A percentile compares a stretch with the other conserved stretches of the same genome.
Conservation (phyloP, 208 protist species). For the Acanthamoeba royreba region DNA sequence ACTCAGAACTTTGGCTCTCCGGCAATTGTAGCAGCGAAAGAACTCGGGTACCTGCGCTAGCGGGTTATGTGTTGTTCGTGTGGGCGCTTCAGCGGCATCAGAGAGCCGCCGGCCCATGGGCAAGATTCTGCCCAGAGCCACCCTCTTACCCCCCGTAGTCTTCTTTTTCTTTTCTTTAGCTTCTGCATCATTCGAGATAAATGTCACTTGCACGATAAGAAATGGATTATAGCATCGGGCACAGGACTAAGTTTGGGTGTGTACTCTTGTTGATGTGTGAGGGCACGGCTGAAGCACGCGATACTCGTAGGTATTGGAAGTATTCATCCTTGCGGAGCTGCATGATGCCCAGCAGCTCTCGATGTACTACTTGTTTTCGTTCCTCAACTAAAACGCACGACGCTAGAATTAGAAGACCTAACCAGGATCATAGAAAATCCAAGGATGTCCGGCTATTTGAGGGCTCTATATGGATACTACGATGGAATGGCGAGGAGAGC, state of each 20-base stretch:
- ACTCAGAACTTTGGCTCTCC: not conserved
- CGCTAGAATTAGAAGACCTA: too few species aligned
- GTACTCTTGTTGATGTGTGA: not conserved
- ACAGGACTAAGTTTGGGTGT: not conserved
- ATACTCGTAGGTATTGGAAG: not conserved
- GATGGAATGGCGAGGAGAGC: too few species aligned
- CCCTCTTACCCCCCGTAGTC: not conserved
- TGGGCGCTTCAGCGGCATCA: not conserved
- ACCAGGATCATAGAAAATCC: too few species aligned
- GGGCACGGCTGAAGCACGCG: not conserved
- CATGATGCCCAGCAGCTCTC: not conserved
- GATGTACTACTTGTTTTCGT: not conserved
- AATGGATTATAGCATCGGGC: too few species aligned
- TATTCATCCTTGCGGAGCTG: conserved; percentile 39
- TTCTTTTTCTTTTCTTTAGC: not conserved
- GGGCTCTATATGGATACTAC: too few species aligned
- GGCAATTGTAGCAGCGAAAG: not conserved
- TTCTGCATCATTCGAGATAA: not conserved
- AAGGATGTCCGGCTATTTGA: not conserved
- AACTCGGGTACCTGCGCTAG: not conserved
- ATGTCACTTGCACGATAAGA: too few species aligned
- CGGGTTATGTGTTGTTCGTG: not conserved
- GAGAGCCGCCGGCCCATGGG: not conserved
- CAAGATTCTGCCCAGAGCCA: not conserved
- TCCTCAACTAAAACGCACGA: too few species aligned